phyloP scores from a whole-genome alignment of 1,284 basidiomycete genomes.

The Butyriboletus appendiculatus region DNA sequence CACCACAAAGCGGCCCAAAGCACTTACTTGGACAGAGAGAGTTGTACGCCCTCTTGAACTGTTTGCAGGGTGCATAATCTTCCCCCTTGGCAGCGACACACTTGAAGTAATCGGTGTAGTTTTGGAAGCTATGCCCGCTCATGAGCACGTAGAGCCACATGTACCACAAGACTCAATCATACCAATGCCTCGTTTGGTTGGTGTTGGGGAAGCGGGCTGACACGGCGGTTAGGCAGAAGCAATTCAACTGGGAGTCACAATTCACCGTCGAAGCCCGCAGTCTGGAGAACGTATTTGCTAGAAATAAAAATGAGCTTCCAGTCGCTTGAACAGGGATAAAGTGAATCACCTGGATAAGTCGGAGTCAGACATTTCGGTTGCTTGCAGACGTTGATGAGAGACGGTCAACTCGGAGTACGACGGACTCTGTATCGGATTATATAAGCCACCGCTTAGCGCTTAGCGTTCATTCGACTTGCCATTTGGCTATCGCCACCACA shows the following conservation, averaged over 20 bases:
- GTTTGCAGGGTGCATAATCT: conserved; percentile 97
- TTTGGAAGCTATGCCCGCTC: conserved; percentile 76
- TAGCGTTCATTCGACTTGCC: neutral
- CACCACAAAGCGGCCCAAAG: conserved; percentile 2
- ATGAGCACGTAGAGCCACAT: conserved; percentile 8
- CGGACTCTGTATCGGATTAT: conserved; percentile 34
- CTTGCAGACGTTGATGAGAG: conserved; percentile 28
- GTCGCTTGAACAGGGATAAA: neutral
- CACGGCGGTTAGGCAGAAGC: conserved; percentile 12
- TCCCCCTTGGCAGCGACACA: conserved; percentile 98
- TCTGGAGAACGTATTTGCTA: conserved; percentile 84
- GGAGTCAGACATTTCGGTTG: conserved; percentile 59
- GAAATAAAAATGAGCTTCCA: conserved; percentile 7
- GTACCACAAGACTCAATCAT: conserved; percentile 22
- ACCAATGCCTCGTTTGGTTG: conserved; percentile 97
- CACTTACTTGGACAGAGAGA: conserved; percentile 96
- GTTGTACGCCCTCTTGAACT: conserved; percentile 97
- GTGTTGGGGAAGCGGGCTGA: conserved; percentile 92
- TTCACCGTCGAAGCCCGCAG: conserved; percentile 84
- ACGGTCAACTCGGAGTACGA: conserved; percentile 40
- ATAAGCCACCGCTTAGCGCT: conserved; percentile 22
- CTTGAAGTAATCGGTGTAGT: conserved; percentile 98
- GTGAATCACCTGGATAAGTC: conserved; percentile 52
- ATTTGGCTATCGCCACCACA: neutral
- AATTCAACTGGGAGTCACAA: conserved; percentile 8